Evolutionary conservation across 768 basidiomycete genomes (phyloP), one percentile per base, ranked within the genome.

Genomic region (Podaxis sp.): DNA sequence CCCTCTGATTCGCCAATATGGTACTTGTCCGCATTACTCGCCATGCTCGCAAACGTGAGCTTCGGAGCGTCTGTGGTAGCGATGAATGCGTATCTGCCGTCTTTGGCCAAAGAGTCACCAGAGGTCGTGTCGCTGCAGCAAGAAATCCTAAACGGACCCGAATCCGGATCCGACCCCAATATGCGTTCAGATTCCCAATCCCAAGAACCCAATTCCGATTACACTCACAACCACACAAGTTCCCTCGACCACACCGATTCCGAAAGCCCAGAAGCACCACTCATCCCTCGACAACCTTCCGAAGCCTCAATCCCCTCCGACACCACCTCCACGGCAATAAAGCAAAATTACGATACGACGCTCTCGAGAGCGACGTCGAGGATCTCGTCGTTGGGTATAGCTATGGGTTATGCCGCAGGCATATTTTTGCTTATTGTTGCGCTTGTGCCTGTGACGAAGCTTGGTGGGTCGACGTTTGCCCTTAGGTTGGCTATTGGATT

Each of bases 41-140:
- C 91, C 0, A 82, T 92, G 50, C 75, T 83, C 5, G 90, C 95
- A 8, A 96, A 96, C 69, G 88, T 95, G 12, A 85, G 87, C 2
- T 97, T 97, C 66, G 92, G 95, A 1, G 90, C 89, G 0, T 91
- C 89, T 3, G 80, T 89, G 10, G 96, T 98, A 3, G 95, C 94
- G 20, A 85, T 93, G 81, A 98, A 98, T 70, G 84, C 93, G 0
- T 96, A 96, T 73, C 84, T 96, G 3, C 93, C 92, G 0, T 76
- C 77, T 1, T 82, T 94, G 7, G 91, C 91, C 2, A 82, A 82
- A 64, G 84, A 85, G 46, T 81, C 87, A 0, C 84, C 85, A 2
- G 86, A 88, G 65, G 87, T 90, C 8, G 67, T 79, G 17, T 66
- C 72, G 15, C 72, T 82, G 1, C 72, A 76, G 30, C 68, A 71